phyloP scores from a whole-genome alignment of 371 early-diverging fungal species.

The Syncephalastrum monosporum region DNA sequence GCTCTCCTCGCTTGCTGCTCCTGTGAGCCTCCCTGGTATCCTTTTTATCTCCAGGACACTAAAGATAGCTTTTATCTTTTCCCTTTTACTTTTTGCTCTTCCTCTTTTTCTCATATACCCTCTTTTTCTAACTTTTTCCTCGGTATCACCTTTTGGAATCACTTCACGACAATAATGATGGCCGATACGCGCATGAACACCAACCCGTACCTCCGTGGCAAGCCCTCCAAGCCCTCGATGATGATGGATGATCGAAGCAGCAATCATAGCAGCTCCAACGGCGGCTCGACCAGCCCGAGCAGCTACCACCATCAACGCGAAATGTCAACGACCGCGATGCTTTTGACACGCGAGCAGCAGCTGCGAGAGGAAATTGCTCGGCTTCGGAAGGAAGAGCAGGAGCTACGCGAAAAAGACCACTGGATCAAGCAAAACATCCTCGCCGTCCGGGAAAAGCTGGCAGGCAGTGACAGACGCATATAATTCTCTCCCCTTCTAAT shows the following conservation, averaged over 20 bases:
- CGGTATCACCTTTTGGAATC: not conserved
- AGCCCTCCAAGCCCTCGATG: too few relatives aligned
- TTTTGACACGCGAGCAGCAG: constrained; percentile 31
- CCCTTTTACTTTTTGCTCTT: not conserved
- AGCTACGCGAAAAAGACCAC: constrained; percentile 40
- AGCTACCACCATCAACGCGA: not conserved
- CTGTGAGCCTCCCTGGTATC: not conserved
- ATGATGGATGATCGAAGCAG: constrained; percentile 10
- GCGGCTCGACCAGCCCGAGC: not conserved
- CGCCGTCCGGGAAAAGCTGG: constrained; percentile 42
- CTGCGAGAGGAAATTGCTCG: constrained; percentile 47
- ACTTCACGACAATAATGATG: too few relatives aligned
- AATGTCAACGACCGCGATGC: constrained; percentile 6
- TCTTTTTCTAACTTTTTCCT: not conserved
- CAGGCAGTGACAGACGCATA: too few relatives aligned
- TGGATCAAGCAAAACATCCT: constrained; percentile 45
- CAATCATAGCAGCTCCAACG: not conserved
- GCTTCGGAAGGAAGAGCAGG: constrained; percentile 43
- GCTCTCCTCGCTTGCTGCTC: not conserved
- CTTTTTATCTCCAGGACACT: not conserved
- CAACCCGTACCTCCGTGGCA: too few relatives aligned
- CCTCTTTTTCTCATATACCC: not conserved
- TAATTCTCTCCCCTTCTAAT: not conserved
- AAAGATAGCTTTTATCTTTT: not conserved
- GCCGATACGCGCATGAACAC: too few relatives aligned